Evolutionary conservation across 257 asterid genomes (phyloP), one percentile per base, ranked within the genome.

Genomic region (Nicotiana benthamiana): DNA sequence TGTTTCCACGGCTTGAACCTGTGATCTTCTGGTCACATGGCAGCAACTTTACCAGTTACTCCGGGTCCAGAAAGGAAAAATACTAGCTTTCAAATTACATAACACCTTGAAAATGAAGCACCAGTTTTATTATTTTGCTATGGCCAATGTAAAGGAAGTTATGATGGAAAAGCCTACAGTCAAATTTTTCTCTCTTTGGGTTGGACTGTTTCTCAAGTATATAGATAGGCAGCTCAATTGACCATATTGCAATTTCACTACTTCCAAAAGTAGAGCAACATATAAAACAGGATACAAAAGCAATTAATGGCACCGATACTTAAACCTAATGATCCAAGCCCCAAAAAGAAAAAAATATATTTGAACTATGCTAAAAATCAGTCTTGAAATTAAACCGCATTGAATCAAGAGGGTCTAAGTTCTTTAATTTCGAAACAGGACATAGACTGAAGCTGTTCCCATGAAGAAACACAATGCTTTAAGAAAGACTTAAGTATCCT

Each of bases 401-500:
- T n/a, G 76, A 68, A 72, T 70, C 77, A 72, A 22, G 59, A 43
- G 9, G 22, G 60, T 34, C 2, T 7, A 72, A 46, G 40, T 72
- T 72, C 77, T 72, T 40, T 20, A 72, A 46, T 20, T 48, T 22
- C 24, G 30, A 43, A 70, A 72, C 15, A 46, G 60, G 77, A 22
- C 59, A 70, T 13, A 13, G 15, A 22, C 24, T 24, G 77, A 22
- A 72, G 60, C 15, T 22, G 60, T 13, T 72, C 60, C 59, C 77
- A 43, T 17, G 10, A 72, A 72, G 36, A 72, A 72, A 46, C 36
- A 6, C 36, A 40, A 70, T 70, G 77, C 48, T 72, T 72, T 9
- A 79, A 79, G 74, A 53, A 40, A 63, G 64, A 46, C 51, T 26
- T 46, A 15, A 27, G 64, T 75, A 79, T 63, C 60, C 46, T 79